Evolutionary conservation across 1,284 basidiomycete species (phyloP).

Genomic region (Apiotrichum brassicae): DNA sequence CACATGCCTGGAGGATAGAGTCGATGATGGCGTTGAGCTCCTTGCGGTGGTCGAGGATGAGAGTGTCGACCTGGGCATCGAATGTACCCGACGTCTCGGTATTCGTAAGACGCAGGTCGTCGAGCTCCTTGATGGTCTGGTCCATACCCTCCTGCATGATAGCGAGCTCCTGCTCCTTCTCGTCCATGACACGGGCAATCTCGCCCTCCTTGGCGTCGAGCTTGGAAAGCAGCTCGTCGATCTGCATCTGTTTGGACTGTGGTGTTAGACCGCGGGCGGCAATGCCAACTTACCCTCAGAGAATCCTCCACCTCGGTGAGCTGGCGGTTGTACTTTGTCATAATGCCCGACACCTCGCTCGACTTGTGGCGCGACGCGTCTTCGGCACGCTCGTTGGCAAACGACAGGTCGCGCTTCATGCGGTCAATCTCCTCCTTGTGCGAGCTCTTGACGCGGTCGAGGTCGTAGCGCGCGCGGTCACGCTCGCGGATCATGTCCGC

Average conservation of each 20-base stretch:
- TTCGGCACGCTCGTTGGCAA: slow-evolving; percentile 97
- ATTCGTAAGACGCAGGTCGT: slow-evolving; percentile 77
- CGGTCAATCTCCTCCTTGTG: slow-evolving; percentile 96
- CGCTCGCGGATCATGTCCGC: slow-evolving; percentile 99
- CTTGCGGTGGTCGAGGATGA: slow-evolving; percentile 95
- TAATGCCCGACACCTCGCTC: slow-evolving; percentile 81
- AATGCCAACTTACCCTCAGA: slow-evolving; percentile 59
- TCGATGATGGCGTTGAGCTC: slow-evolving; percentile 98
- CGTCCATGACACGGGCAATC: slow-evolving; percentile 73
- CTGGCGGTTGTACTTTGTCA: slow-evolving; percentile 93
- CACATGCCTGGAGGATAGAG: slow-evolving; percentile 93
- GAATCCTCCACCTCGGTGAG: slow-evolving; percentile 92
- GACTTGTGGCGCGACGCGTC: slow-evolving; percentile 87
- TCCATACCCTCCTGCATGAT: slow-evolving; percentile 98
- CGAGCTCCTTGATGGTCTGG: slow-evolving; percentile 80
- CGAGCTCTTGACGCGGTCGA: slow-evolving; percentile 89
- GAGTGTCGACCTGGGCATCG: slow-evolving; percentile 90
- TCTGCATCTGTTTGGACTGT: slow-evolving; percentile 86
- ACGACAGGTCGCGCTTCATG: slow-evolving; percentile 83
- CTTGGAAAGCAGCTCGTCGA: slow-evolving; percentile 79
- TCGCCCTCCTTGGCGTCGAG: slow-evolving; percentile 69
- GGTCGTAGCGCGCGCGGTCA: slow-evolving; percentile 90
- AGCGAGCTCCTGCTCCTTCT: slow-evolving; percentile 93
- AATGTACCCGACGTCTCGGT: slow-evolving; percentile 80
- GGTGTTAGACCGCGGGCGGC: background rate